Base-by-base conservation (phyloP, 2,329 filamentous ascomycete species). In the Achaetomium macrosporum region DNA sequence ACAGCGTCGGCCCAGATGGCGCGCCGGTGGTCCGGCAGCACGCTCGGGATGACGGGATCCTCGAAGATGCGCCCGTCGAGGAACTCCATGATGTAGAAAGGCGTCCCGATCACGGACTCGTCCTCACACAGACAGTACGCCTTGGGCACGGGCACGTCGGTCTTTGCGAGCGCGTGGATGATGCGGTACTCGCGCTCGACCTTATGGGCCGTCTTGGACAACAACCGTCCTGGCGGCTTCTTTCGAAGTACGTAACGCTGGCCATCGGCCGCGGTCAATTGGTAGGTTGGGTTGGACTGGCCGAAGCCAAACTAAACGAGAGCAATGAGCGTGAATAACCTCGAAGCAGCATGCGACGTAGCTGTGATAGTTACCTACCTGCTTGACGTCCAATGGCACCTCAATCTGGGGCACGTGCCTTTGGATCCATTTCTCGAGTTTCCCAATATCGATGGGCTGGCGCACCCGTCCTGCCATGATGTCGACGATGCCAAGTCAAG, bases 11-110 rank as follows among this genome's bases (percentile, higher is more conserved):
- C 82, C 92, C 92, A 97, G 83, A 96, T 87, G 63, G 81, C 81
- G 31, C 74, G 82, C 55, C 92, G 80, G 61, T 95, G 85, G 39
- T 76, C 76, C 0, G 86, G 70, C 25, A 77, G 77, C 12, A 90
- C 81, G 12, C 76, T 85, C 2, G 90, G 91, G 66, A 97, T 84
- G 31, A 85, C 76, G 41, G 90, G 86, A 70, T 97, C 90, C 65
- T 92, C 88, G 65, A 97, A 89, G 71, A 96, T 95, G 64, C 93
- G 85, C 17, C 93, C 93, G 65, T 95, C 87, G 56, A 97, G 77
- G 68, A 93, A 97, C 68, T 90, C 85, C 93, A 99, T 97, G 65
- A 97, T 85, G 73, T 99, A 97, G 70, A 97, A 99, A 6, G 90
- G 82, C 8, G 91, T 97, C 51, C 91, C 93, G 58, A 97, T 77